A percentile compares a stretch with the other conserved stretches of the same genome.
Evolutionary conservation across 1,284 basidiomycete genomes (phyloP).

Genomic region (Golubevia pallescens): DNA sequence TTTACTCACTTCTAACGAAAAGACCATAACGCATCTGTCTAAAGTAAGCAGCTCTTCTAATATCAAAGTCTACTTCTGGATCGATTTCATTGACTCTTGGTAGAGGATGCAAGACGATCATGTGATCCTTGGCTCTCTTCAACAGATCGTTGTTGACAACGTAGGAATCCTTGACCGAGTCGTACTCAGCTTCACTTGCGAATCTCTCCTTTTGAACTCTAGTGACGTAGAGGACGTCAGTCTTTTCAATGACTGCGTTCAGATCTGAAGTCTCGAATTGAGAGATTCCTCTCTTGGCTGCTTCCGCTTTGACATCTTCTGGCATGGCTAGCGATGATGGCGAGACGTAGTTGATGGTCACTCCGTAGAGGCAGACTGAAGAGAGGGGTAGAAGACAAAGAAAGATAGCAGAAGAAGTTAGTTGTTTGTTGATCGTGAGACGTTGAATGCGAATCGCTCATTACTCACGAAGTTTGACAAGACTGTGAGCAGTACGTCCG

Average conservation of each 20-base stretch:
- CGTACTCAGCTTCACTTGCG: slow-evolving; percentile 80
- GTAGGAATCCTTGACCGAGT: slow-evolving; percentile 89
- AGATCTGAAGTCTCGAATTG: slow-evolving; percentile 82
- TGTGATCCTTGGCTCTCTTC: slow-evolving; percentile 87
- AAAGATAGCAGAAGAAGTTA: too few relatives aligned
- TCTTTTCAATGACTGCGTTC: slow-evolving; percentile 86
- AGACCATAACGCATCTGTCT: slow-evolving; percentile 98
- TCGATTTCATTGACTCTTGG: slow-evolving; percentile 96
- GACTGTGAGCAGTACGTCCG: slow-evolving; percentile 93
- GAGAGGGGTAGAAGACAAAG: background rate
- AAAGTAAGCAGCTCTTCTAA: slow-evolving; percentile 92
- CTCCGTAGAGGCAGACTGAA: slow-evolving; percentile 81
- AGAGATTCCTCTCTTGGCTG: slow-evolving; percentile 67
- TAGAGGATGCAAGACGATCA: slow-evolving; percentile 98
- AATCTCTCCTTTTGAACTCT: slow-evolving; percentile 96
- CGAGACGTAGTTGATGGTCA: slow-evolving; percentile 94
- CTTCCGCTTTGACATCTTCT: slow-evolving; percentile 79
- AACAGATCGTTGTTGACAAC: slow-evolving; percentile 91
- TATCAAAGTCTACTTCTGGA: slow-evolving; percentile 97
- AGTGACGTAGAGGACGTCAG: slow-evolving; percentile 98
- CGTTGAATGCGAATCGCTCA: too few relatives aligned
- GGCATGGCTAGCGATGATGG: slow-evolving; percentile 93
- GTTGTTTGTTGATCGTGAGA: too few relatives aligned
- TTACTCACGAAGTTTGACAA: slow-evolving; percentile 76
- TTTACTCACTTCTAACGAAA: slow-evolving; percentile 78